These are phyloP conservation scores for Zancudomyces culisetae DNA, from an alignment of 371 early-diverging fungal species.

Conservation along the genomic window DNA sequence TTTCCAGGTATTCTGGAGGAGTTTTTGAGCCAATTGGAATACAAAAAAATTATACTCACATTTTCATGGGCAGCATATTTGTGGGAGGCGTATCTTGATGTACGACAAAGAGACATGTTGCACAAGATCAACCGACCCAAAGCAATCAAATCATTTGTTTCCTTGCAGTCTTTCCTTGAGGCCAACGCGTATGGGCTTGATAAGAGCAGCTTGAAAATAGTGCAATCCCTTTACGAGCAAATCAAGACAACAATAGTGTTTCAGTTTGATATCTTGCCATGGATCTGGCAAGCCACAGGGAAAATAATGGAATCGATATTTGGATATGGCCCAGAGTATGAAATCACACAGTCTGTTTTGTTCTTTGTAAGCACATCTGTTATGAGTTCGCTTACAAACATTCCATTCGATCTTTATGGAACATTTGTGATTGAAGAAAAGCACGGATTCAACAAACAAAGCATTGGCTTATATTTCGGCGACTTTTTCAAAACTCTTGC, in stretches of 20 bases:
- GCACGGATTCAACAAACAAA: conserved; percentile 96
- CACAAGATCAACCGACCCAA: conserved; percentile 39
- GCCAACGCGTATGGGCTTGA: conserved; percentile 74
- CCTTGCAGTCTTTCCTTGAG: conserved; percentile 55
- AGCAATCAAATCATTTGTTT: conserved; percentile 40
- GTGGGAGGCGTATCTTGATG: conserved; percentile 23
- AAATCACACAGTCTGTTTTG: conserved; percentile 68
- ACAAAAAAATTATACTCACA: conserved; percentile 54
- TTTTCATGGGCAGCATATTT: conserved; percentile 33
- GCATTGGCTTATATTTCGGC: conserved; percentile 52
- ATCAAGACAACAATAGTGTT: conserved; percentile 43
- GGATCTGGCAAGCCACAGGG: conserved; percentile 51
- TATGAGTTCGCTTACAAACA: conserved; percentile 38
- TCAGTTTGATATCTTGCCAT: conserved; percentile 46
- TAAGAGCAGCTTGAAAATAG: conserved; percentile 59
- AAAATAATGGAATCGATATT: conserved; percentile 24
- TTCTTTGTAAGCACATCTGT: conserved; percentile 44
- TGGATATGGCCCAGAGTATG: conserved; percentile 48
- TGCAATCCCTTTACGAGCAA: conserved; percentile 35
- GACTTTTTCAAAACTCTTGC: conserved; percentile 62
- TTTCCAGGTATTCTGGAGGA: neutral
- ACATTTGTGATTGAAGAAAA: conserved; percentile 89
- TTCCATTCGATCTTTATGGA: conserved; percentile 70
- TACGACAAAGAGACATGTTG: conserved; percentile 55
- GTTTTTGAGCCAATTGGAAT: conserved; percentile 25